Evolutionary conservation across 257 asterid genomes (phyloP).

Genomic region (Apocynum venetum): DNA sequence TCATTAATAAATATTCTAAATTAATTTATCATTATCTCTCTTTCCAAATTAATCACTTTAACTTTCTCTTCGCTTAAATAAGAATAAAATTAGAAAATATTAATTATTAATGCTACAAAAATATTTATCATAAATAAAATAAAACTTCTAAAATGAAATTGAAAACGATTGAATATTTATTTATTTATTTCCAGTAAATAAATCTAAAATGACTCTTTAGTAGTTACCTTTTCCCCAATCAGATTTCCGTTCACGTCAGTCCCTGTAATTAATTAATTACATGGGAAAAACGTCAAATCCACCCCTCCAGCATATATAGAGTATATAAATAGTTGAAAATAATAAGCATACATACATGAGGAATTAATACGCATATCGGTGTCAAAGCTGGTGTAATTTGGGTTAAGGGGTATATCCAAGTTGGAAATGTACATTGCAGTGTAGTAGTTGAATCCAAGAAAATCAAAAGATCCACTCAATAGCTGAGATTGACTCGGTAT

Average conservation of each 20-base stretch:
- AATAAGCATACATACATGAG: background rate
- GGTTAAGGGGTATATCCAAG: background rate
- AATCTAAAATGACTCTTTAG: too few species aligned
- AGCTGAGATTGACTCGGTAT: background rate
- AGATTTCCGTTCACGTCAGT: background rate
- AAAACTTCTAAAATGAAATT: too few species aligned
- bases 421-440: background rate
- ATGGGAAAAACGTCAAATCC: background rate
- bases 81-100: too few species aligned
- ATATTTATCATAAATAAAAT: too few species aligned
- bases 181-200: too few species aligned
- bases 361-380: background rate
- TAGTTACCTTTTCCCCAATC: background rate
- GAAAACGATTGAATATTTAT: too few species aligned
- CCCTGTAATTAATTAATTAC: background rate
- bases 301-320: too few species aligned
- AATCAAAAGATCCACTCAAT: slow-evolving; percentile 8
- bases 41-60: too few species aligned
- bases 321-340: background rate
- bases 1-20: too few species aligned
- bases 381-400: background rate
- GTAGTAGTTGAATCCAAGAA: slow-evolving; percentile 13
- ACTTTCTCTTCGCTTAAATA: too few species aligned
- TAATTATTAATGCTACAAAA: too few species aligned
- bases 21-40: too few species aligned